Percentiles rank a stretch among this genome's conserved stretches.
phyloP scores from a whole-genome alignment of 2,329 filamentous ascomycete genomes.

The Claviceps sp. region DNA sequence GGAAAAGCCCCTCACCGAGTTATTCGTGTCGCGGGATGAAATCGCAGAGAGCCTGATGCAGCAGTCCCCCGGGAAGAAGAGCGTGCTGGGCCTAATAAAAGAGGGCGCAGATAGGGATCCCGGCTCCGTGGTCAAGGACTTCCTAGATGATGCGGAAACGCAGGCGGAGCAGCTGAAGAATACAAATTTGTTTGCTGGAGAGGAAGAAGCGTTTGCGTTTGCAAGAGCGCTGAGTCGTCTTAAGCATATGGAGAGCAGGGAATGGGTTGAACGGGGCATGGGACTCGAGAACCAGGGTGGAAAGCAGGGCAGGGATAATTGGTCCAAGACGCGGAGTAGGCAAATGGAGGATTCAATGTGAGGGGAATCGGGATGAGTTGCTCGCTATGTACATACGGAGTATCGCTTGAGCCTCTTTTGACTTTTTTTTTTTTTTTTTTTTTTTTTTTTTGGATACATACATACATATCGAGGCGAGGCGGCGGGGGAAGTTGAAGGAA shows the following conservation, averaged over 20 bases:
- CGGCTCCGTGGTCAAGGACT: constrained; percentile 35
- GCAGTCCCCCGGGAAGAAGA: constrained; percentile 11
- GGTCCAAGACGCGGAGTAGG: constrained; percentile 50
- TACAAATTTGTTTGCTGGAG: constrained; percentile 77
- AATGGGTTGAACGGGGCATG: constrained; percentile 84
- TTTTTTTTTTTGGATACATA: background rate
- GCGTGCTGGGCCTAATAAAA: too few relatives aligned
- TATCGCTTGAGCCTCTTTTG: background rate
- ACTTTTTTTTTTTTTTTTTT: background rate
- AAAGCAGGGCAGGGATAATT: constrained; percentile 50
- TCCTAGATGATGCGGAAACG: constrained; percentile 83
- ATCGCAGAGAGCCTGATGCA: constrained; percentile 41
- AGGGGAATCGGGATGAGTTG: constrained; percentile 5
- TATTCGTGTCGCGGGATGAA: constrained; percentile 69
- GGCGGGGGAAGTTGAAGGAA: too few relatives aligned
- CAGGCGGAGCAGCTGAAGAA: constrained; percentile 76
- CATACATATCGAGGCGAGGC: too few relatives aligned
- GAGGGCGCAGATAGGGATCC: constrained; percentile 5
- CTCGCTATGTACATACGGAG: background rate
- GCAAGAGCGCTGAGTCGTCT: constrained; percentile 73
- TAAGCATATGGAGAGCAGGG: constrained; percentile 82
- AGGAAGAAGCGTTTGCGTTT: constrained; percentile 95
- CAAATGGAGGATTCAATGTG: constrained; percentile 58
- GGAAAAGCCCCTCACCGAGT: constrained; percentile 67
- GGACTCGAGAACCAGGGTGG: constrained; percentile 51